These are phyloP conservation scores for Aegilops tauschii DNA, from an alignment of 176 grass and related monocot species.

Conservation along the genomic window DNA sequence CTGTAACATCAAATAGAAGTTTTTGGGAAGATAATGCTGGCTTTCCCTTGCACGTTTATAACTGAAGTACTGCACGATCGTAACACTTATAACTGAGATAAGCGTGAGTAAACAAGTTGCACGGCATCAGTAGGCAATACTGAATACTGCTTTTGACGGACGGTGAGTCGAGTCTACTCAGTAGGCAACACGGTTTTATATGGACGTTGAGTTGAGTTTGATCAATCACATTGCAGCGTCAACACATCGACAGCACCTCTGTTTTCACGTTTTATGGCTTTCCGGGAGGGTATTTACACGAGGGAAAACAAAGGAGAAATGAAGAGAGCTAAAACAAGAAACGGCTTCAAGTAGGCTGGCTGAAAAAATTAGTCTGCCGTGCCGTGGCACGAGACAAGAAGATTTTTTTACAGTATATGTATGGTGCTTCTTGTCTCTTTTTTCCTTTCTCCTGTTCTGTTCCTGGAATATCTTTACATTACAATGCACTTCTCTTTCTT, in stretches of 20 bases:
- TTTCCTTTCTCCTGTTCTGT: slow-evolving; percentile 19
- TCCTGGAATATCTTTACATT: slow-evolving; percentile 54
- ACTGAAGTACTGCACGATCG: no score
- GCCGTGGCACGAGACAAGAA: slow-evolving; percentile 16
- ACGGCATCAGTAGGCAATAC: no score
- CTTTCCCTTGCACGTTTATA: not conserved
- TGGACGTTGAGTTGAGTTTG: not conserved
- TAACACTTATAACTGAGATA: no score
- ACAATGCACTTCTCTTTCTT: slow-evolving; percentile 87
- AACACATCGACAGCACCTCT: slow-evolving; percentile 7
- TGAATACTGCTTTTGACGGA: no score
- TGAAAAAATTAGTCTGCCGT: slow-evolving; percentile 7
- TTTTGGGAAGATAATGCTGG: not conserved
- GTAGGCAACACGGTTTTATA: not conserved
- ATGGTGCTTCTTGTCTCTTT: slow-evolving; percentile 9
- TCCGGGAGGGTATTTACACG: slow-evolving; percentile 32
- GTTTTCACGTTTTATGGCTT: slow-evolving; percentile 25
- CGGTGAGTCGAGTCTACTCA: no score
- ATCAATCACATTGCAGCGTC: not conserved
- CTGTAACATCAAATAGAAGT: slow-evolving; percentile 1
- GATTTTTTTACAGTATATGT: slow-evolving; percentile 65
- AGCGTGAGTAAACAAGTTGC: no score
- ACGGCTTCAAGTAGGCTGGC: slow-evolving; percentile 22
- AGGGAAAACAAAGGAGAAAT: slow-evolving; percentile 14
- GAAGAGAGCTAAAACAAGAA: not conserved